Conservation (phyloP, 2,329 filamentous ascomycete species). For the Botrytis squamosa region DNA sequence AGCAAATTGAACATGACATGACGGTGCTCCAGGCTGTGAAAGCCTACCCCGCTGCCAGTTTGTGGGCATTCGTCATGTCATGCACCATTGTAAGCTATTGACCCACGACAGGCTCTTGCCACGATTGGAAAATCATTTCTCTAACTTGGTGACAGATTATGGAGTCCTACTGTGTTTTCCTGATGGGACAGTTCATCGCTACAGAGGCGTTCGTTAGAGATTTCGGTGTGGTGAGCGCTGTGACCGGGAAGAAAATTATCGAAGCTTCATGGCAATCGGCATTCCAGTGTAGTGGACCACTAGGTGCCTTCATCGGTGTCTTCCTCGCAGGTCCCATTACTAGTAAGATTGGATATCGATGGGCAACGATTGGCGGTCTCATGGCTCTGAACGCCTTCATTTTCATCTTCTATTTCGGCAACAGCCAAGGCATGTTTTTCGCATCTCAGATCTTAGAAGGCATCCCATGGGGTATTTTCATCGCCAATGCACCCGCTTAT, state of each 20-base stretch:
- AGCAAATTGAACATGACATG: background rate
- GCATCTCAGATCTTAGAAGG: background rate
- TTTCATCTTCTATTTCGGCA: background rate
- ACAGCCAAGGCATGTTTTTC: background rate
- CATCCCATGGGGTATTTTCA: background rate
- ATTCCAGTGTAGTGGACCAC: background rate
- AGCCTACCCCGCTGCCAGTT: background rate
- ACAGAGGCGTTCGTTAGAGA: too few relatives aligned
- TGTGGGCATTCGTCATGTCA: background rate
- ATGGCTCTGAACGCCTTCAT: background rate
- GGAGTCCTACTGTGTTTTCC: background rate
- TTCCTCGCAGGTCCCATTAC: background rate
- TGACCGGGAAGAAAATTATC: too few relatives aligned
- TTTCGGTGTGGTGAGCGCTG: too few relatives aligned
- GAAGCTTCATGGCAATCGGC: background rate
- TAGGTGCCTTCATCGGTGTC: background rate
- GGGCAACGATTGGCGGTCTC: background rate
- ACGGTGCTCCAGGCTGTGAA: background rate
- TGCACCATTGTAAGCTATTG: background rate
- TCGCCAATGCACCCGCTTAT: background rate
- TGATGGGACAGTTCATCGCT: background rate
- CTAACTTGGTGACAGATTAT: background rate
- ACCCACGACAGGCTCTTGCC: background rate
- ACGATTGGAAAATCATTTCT: rapidly evolving
- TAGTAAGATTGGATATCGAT: background rate